Base-by-base conservation (phyloP, 192 early-diverging fungal species). In the Borealophlyctis nickersoniae region DNA sequence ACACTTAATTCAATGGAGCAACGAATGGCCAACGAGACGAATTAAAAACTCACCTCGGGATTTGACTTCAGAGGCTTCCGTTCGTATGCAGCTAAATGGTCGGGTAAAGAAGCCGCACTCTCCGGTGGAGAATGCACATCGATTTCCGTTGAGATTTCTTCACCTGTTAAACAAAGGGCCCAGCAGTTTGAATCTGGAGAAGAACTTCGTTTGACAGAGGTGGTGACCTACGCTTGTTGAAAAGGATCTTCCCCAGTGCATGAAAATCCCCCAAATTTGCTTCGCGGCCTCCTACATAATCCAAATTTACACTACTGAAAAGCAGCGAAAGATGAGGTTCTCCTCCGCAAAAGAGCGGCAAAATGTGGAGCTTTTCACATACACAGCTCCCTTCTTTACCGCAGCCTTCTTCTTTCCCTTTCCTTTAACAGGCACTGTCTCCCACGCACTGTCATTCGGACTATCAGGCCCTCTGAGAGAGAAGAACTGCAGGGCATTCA, bases 401-500 rank as follows among this genome's bases (percentile, higher is more conserved):
- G 49, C 5, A 49, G 23, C 33, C 31, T 5, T 52, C 56, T 57
- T 19, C 22, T 52, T 26, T 60, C 48, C 16, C 36, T 70, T 69
- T 63, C 49, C 11, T 27, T 13, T 62, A 19, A 13, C 29, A 31
- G 7, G 14, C 0, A 55, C 65, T 23, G 23, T 19, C 30, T 11
- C 58, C 23, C 58, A 4, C 5, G 14, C 60, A n/a, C 22, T 36
- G 65, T 4, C 52, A 5, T 58, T 45, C 58, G n/a, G n/a, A n/a
- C n/a, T n/a, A n/a, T n/a, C n/a, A n/a, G n/a, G n/a, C 36, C 29
- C 7, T n/a, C n/a, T n/a, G n/a, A 69, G 36, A 11, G 62, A 16
- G 5, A 65, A 45, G 56, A 78, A 79, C 52, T 79, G 77, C 49
- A 79, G 33, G 16, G 77, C 55, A 57, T 79, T 79, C 24, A 79